Evolutionary conservation across 345 rosid genomes (phyloP).

Genomic region (Euphorbia peplus): DNA sequence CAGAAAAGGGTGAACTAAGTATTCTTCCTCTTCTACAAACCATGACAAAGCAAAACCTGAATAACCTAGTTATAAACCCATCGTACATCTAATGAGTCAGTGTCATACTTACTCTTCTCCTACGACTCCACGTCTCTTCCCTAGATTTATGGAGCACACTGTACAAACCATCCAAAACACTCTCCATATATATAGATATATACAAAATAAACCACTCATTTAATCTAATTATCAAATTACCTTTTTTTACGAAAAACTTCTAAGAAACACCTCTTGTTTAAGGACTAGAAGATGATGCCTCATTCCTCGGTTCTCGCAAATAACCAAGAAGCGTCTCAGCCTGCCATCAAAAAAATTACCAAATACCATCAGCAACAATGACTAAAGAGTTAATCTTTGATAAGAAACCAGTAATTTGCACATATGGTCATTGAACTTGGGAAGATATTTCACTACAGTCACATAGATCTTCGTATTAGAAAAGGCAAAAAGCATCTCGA

Average conservation of each 20-base stretch:
- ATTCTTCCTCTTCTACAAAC: conserved; percentile 9
- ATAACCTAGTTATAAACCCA: conserved; percentile 29
- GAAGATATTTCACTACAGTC: background rate
- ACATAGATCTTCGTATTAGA: too few species aligned
- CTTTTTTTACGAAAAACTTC: conserved; percentile 13
- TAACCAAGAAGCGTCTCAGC: conserved; percentile 83
- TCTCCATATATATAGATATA: conserved; percentile 48
- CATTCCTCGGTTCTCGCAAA: conserved; percentile 68
- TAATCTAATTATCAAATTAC: conserved; percentile 15
- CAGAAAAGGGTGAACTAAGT: conserved; percentile 4
- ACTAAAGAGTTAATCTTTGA: background rate
- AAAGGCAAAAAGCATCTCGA: too few species aligned
- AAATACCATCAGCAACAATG: conserved; percentile 12
- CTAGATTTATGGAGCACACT: conserved; percentile 38
- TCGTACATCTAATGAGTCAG: conserved; percentile 42
- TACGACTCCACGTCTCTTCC: conserved; percentile 19
- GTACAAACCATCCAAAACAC: conserved; percentile 49
- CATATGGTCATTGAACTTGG: too few species aligned
- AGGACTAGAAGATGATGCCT: conserved; percentile 54
- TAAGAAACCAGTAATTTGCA: background rate
- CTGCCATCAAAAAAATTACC: conserved; percentile 39
- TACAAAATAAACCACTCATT: conserved; percentile 29
- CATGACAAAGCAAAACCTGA: conserved; percentile 12
- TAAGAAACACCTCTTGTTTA: conserved; percentile 16
- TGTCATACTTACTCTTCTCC: conserved; percentile 28